These are phyloP conservation scores for Candida morakotiae DNA, from an alignment of 805 yeast species.

Conservation along the genomic window DNA sequence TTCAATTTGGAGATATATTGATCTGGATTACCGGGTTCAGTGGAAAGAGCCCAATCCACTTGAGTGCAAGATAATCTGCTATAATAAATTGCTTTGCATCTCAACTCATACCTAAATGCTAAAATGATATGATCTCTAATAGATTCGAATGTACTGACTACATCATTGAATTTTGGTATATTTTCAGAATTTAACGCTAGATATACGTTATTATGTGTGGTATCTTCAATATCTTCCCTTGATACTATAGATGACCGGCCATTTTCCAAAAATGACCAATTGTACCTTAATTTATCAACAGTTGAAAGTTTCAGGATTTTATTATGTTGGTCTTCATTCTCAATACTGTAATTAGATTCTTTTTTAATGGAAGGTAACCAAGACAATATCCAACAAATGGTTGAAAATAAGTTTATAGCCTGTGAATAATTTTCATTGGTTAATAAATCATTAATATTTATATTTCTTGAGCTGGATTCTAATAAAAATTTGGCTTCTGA, in stretches of 20 bases:
- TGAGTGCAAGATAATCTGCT: slow-evolving; percentile 45
- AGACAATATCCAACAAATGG: slow-evolving; percentile 51
- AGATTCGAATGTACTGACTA: slow-evolving; percentile 27
- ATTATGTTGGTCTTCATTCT: slow-evolving; percentile 15
- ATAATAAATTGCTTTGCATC: slow-evolving; percentile 50
- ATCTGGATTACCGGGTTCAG: slow-evolving; percentile 60
- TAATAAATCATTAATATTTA: slow-evolving; percentile 48
- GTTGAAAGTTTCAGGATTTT: slow-evolving; percentile 15
- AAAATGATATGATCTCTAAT: slow-evolving; percentile 38
- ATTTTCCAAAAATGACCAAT: slow-evolving; percentile 40
- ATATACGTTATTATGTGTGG: slow-evolving; percentile 22
- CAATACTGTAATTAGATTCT: slow-evolving; percentile 26
- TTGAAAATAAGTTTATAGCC: slow-evolving; percentile 49
- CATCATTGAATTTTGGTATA: slow-evolving; percentile 30
- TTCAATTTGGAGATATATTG: slow-evolving; percentile 48
- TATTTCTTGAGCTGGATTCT: slow-evolving; percentile 12
- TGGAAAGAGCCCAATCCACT: slow-evolving; percentile 47
- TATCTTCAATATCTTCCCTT: slow-evolving; percentile 14
- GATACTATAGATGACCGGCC: slow-evolving; percentile 20
- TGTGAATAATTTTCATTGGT: slow-evolving; percentile 49
- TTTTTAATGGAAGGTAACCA: slow-evolving; percentile 60
- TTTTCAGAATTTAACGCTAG: slow-evolving; percentile 30
- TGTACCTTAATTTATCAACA: slow-evolving; percentile 33
- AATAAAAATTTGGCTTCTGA: slow-evolving; percentile 18
- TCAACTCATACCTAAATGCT: slow-evolving; percentile 54